A percentile compares a stretch with the other conserved stretches of the same genome.
Evolutionary conservation across 2,329 filamentous ascomycete genomes (phyloP).

Genomic region (Cordyceps javanica): DNA sequence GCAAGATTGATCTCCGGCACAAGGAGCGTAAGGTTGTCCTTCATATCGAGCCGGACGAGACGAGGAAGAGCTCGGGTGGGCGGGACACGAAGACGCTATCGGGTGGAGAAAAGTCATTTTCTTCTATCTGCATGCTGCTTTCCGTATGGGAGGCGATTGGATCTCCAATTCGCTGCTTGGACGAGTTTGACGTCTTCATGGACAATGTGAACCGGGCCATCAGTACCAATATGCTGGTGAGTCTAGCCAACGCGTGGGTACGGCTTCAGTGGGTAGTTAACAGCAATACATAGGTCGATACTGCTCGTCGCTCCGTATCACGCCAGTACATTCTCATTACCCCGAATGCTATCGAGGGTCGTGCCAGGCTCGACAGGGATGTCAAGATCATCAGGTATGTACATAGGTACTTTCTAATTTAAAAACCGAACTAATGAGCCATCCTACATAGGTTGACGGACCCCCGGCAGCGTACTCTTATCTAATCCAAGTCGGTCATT

Average conservation of each 20-base stretch:
- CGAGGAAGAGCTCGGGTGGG: conserved; percentile 61
- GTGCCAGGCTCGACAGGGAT: conserved; percentile 54
- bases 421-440: conserved; percentile 19
- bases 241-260: conserved; percentile 25
- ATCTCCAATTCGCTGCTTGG: conserved; percentile 85
- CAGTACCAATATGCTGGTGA: conserved; percentile 87
- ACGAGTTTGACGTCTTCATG: conserved; percentile 99
- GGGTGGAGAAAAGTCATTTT: conserved; percentile 96
- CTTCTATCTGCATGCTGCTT: conserved; percentile 87
- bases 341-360: conserved; percentile 71
- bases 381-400: conserved; percentile 71
- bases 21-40: conserved; percentile 67
- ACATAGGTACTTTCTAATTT: not conserved
- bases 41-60: conserved; percentile 66
- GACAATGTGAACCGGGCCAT: conserved; percentile 92
- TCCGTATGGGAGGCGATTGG: conserved; percentile 98
- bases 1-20: conserved; percentile 75
- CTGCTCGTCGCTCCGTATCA: conserved; percentile 79
- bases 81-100: conserved; percentile 88
- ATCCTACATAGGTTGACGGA: conserved; percentile 44
- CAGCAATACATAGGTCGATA: conserved; percentile 59
- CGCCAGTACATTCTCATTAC: conserved; percentile 96
- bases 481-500: conserved; percentile 16
- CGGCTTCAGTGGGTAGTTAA: not conserved
- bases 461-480: conserved; percentile 49